phyloP scores from a whole-genome alignment of 208 protist species.

The Porcisia hertigi region DNA sequence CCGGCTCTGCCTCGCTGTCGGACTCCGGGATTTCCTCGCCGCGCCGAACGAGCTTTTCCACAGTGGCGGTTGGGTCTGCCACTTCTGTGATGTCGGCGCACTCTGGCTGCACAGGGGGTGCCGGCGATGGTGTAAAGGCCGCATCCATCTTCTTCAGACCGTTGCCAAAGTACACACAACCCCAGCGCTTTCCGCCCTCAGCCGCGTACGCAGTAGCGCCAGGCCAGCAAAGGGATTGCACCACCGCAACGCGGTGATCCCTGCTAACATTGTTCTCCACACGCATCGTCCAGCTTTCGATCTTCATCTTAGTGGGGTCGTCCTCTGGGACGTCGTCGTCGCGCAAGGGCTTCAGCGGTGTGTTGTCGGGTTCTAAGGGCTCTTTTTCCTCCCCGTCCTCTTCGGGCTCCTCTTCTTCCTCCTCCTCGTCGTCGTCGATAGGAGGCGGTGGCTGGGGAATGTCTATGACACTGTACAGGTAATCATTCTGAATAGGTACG shows the following conservation, averaged over 20 bases:
- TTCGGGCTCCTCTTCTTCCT: constrained; percentile 55
- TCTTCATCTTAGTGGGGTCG: constrained; percentile 85
- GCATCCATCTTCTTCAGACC: constrained; percentile 88
- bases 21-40: constrained; percentile 86
- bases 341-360: constrained; percentile 69
- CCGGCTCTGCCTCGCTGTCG: constrained; percentile 87
- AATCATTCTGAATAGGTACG: constrained; percentile 69
- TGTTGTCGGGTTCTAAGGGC: constrained; percentile 66
- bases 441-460: constrained; percentile 83
- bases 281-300: constrained; percentile 79
- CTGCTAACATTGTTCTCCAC: constrained; percentile 83
- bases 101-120: constrained; percentile 79
- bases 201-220: constrained; percentile 82
- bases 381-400: constrained; percentile 49
- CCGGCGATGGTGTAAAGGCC: constrained; percentile 82
- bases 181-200: constrained; percentile 78
- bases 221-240: constrained; percentile 89
- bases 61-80: constrained; percentile 84
- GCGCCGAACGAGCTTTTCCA: constrained; percentile 91
- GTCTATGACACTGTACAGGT: constrained; percentile 84
- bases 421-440: constrained; percentile 81
- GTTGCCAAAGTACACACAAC: constrained; percentile 90
- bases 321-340: constrained; percentile 88
- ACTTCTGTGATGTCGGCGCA: constrained; percentile 82
- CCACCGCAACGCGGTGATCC: constrained; percentile 81